Base-by-base conservation (phyloP, 495 filamentous ascomycete genomes). In the Podospora anserina region DNA sequence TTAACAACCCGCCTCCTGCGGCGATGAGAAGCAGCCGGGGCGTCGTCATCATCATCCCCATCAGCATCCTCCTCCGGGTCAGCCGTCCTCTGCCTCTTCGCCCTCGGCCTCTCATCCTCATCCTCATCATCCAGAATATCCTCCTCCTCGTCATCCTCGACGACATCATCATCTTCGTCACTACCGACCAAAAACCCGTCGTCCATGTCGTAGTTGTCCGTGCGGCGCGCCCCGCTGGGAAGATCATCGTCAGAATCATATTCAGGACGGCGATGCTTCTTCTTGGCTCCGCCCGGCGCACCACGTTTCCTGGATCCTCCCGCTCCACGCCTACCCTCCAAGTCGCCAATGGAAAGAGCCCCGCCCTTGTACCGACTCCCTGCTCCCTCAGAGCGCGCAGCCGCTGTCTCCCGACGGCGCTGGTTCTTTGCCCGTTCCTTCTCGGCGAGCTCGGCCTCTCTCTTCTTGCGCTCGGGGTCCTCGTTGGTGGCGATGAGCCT, bases 121-220 rank as follows among this genome's bases (percentile, higher is more conserved):
- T 83, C 82, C 1, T 84, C 82, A 0, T 83, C 80, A n/a, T 82
- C 81, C 23, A 83, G 54, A 23, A 80, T 77, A 27, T 86, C 82
- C 57, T 87, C 86, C 1, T 88, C 86, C 5, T 88, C 89, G 3
- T 89, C 89, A 5, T 89, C 89, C 28, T 84, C 88, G 13, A 83
- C 86, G 16, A 76, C 87, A 34, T 84, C 81, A 69, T 87, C 88
- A 9, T 88, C 91, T 68, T 92, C 89, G 65, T 91, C 91, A 71
- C 90, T 92, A 49, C 85, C 85, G 11, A 91, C 91, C 66, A 93
- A 79, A 77, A 93, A 93, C 5, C 88, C 90, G 71, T 93, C 91
- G 27, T 92, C 90, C 74, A 89, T 86, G 69, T 93, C 90, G 72
- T 93, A 97, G 75, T 94, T 91, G 74, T 97, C 92, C 70, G 92